Base-by-base conservation (phyloP, 345 rosid genomes). In the Melastoma malabathricum region DNA sequence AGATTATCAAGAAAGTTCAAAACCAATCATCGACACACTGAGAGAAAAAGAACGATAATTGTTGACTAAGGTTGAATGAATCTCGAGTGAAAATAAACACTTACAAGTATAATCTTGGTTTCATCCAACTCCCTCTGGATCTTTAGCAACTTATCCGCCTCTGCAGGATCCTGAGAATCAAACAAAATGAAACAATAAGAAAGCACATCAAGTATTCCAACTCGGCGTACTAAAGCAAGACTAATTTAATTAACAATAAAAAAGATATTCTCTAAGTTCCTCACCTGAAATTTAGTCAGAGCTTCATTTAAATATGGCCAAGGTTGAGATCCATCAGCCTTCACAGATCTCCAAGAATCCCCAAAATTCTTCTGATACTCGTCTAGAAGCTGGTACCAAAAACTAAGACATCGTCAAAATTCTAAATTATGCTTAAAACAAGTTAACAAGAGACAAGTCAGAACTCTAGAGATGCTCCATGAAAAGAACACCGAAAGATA, bases 121-220 rank as follows among this genome's bases (percentile, higher is more conserved):
- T 93, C 97, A 63, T 93, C 97, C 82, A 93, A 78, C 65, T 88
- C 97, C 75, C 92, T 83, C 69, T 88, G 99, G 62, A 88, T 93
- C 76, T 78, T 93, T 82, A 93, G 60, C 68, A 88, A 75, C 68
- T 88, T 93, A 66, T 85, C 98, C 5, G 98, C 98, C 71, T 92
- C 98, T 12, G 90, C 95, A 61, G 96, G 98, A 65, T 92, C 96
- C 98, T 92, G 78, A 62, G 59, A 62, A 50, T 61, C 20, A 34
- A 34, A 34, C 15, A 43, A 67, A 51, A 23, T 23, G 15, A 23
- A 15, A 44, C 50, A 44, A 56, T 50, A 38, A 51, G 44, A 22
- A 56, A n/a, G 39, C 13, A 23, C 18, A 34, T 34, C 41, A 34
- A 12, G 41, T 34, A 34, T 12, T 9, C 41, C 7, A 9, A 34